phyloP scores from a whole-genome alignment of 805 yeast species.

The Allodekkera sacchari region DNA sequence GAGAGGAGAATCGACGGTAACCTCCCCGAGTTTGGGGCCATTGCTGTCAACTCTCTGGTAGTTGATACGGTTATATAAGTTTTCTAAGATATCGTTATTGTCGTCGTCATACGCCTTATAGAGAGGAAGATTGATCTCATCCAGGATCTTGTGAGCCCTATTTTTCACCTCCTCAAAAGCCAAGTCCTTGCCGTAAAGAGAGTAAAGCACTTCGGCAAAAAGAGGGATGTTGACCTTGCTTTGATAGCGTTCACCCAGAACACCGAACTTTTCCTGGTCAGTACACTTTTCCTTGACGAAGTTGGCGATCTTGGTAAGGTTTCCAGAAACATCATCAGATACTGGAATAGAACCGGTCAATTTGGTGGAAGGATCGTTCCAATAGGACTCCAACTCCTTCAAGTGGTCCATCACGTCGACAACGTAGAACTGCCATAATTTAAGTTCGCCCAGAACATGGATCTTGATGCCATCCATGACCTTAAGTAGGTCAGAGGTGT shows the following conservation, averaged over 20 bases:
- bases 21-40: conserved; percentile 75
- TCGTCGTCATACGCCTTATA: conserved; percentile 76
- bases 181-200: conserved; percentile 24
- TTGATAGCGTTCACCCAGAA: conserved; percentile 36
- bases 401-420: conserved; percentile 44
- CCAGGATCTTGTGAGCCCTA: conserved; percentile 47
- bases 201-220: conserved; percentile 45
- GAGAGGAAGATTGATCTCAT: conserved; percentile 68
- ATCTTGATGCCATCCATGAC: conserved; percentile 61
- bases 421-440: conserved; percentile 86
- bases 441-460: conserved; percentile 57
- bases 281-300: conserved; percentile 38
- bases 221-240: conserved; percentile 44
- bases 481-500: conserved; percentile 44
- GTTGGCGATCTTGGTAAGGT: conserved; percentile 41
- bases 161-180: conserved; percentile 15
- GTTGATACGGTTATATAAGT: conserved; percentile 67
- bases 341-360: conserved; percentile 14
- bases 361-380: conserved; percentile 20
- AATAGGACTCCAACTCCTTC: conserved; percentile 28
- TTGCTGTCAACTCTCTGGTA: conserved; percentile 67
- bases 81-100: conserved; percentile 51
- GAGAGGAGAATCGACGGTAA: conserved; percentile 50
- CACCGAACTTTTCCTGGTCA: conserved; percentile 30
- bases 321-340: conserved; percentile 33